Evolutionary conservation across 1,139 yeast species (phyloP), one percentile per base, ranked within the genome.

Genomic region (Geotrichum aggregatum): DNA sequence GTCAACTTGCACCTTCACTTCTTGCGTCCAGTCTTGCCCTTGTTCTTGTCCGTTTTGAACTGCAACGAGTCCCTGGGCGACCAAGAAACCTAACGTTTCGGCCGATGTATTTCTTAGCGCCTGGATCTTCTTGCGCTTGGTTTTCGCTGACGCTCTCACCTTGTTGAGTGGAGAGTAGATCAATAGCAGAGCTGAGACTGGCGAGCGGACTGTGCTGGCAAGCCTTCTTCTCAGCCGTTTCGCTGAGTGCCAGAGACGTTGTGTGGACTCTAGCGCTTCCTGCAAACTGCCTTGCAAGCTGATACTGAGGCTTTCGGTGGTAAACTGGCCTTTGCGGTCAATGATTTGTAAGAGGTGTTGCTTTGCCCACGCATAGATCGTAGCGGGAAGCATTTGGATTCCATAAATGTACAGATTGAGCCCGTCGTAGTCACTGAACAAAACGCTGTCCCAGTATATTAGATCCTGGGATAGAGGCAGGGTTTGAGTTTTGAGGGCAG

Each of bases 381-480:
- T 14, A 6, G 16, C 19, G 22, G 49, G 54, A 16, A 30, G 46
- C 18, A 39, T 30, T 28, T 54, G 56, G 11, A 50, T 22, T 8
- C 21, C 31, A 19, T 54, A 54, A 6, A 50, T 11, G 22, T 38
- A 19, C 30, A 44, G 31, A 19, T 36, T 34, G 13, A 36, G 16
- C n/a, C 34, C 38, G 13, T 44, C 47, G 21, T 46, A 47, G 19
- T 48, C 33, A 11, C 47, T 41, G 13, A 39, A 18, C 19, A 64
- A 50, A 6, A 68, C 62, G 10, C 59, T 58, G 45, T 67, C 67
- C 72, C 72, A 69, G 55, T 69, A 69, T 42, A 59, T 54, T 30
- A 67, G 54, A 47, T 68, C 69, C 22, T 60, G 59, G 2, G 68
- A 56, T 3, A 68, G 55, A 1, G 71, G 71, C 30, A 67, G 58